Base-by-base conservation (phyloP, 75 land plant genomes). In the Isoetes taiwanensis region DNA sequence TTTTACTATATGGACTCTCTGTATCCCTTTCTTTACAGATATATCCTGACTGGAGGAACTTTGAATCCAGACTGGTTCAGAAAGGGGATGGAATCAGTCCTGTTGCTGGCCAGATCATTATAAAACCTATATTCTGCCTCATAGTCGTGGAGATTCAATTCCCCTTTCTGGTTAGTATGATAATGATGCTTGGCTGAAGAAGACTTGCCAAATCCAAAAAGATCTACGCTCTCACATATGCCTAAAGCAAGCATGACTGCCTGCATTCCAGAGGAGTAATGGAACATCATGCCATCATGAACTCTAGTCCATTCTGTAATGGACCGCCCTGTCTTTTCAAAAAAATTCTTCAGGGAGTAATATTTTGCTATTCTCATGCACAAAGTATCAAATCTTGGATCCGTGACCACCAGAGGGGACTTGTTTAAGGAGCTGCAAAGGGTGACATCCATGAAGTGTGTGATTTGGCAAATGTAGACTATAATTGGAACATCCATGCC, bases 401-500 rank as follows among this genome's bases (percentile, higher is more conserved):
- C 87, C 0, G 97, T 90, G 41, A 90, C 63, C 6, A 85, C 62
- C 64, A 90, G 28, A 0, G 93, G 93, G 1, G 78, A 67, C 40
- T 64, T 73, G 57, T 78, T 76, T 1, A 10, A 10, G 0, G 68
- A 38, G 8, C 79, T 72, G 68, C 93, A 86, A 35, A 73, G 10
- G 0, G 73, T 59, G 24, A 76, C 69, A 52, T 86, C 93, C 67
- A 90, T 64, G 34, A 90, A 74, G 55, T 90, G 93, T 17, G 69
- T 57, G 2, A 85, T 66, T 41, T 90, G 96, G 58, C 91, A 85
- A 30, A 85, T 75, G 67, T 90, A 90, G 80, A 90, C 73, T 11
- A 85, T 41, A 0, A 80, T 77, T 1, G 96, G 78, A 1, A 85
- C 88, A 4, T 63, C 50, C 1, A 19, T 59, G 1, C 86, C 96